Evolutionary conservation across 2,329 filamentous ascomycete species (phyloP), one percentile per base, ranked within the genome.

Genomic region (Triangularia setosa): DNA sequence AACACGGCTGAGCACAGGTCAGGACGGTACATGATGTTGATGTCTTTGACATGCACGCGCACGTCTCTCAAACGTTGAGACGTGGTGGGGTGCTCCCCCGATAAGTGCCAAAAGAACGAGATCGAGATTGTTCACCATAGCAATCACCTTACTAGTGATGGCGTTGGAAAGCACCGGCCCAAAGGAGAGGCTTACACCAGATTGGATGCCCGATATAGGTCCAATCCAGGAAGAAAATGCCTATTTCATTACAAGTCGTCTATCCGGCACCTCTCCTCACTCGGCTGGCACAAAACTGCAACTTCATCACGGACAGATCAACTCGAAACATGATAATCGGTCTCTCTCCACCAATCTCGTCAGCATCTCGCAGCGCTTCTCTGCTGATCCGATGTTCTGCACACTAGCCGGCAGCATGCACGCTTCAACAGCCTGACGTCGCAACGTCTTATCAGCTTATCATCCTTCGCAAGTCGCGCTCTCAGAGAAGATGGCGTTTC

Each of bases 361-460:
- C 61, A 63, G 53, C 55, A 58, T 25, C 44, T 58, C 40, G n/a
- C 62, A 40, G 33, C n/a, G 52, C n/a, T 55, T 55, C 14, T 48
- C 18, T 48, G 53, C 30, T 11, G 35, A 58, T 44, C 9, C 25
- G 53, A 56, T 61, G 35, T 28, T 25, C 7, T 33, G 53, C 62
- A 40, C 21, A 24, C 44, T 24, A 35, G 11, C 8, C 18, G 27
- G 40, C 56, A 28, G 23, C 4, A 27, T 18, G 21, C 23, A 55
- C 40, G 55, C 57, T 40, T 56, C 57, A 58, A 54, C 58, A 18
- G 58, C 54, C 61, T 62, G 54, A 44, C 63, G 61, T 54, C 25
- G 40, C 40, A 48, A 48, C 44, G 55, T 58, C 58, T 56, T 64
- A 58, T 59, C 58, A 16, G 58, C 59, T 65, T 62, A 60, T 56